Base-by-base conservation (phyloP, 768 basidiomycete genomes). In the Collybia mongolica region DNA sequence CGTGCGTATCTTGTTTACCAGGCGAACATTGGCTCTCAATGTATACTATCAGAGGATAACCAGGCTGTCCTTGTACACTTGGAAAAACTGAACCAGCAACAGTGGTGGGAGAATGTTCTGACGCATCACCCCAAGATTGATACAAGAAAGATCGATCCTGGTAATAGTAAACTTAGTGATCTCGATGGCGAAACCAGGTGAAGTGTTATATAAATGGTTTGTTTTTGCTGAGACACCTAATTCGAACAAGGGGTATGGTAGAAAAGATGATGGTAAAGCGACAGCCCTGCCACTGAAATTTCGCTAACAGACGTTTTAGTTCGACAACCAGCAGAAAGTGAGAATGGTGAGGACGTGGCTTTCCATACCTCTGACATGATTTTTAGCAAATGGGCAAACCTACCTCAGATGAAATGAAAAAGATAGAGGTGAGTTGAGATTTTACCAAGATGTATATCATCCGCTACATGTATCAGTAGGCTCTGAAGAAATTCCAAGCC, bases 261-360 rank as follows among this genome's bases (percentile, higher is more conserved):
- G 97, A 99, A 70, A 99, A 99, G 76, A 99, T 99, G 97, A 98
- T 99, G 96, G 96, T 96, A 72, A 59, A 88, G 46, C 22, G 26
- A 43, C 14, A 24, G 7, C 48, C 23, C 40, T 39, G 18, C 46
- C 35, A 7, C 44, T n/a, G 11, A 40, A 39, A 42, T 49, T 29
- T 44, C 52, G 6, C 40, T 24, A 32, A 52, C 29, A 20, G 26
- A 43, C 20, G 39, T 14, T 44, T 2, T 56, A 88, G 87, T 90
- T 87, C 55, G 88, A 90, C 60, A 88, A 88, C 55, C 86, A 88
- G 63, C 86, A 86, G 62, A 87, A 84, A 73, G 86, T 83, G 62
- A 45, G 62, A 38, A 14, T 32, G 5, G 22, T 32, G 20, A 2
- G 15, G 14, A 26, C 35, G 2, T 20, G 8, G 23, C 47, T 24